These are phyloP conservation scores for Mangifera indica DNA, from an alignment of 345 rosid species.

Conservation along the genomic window DNA sequence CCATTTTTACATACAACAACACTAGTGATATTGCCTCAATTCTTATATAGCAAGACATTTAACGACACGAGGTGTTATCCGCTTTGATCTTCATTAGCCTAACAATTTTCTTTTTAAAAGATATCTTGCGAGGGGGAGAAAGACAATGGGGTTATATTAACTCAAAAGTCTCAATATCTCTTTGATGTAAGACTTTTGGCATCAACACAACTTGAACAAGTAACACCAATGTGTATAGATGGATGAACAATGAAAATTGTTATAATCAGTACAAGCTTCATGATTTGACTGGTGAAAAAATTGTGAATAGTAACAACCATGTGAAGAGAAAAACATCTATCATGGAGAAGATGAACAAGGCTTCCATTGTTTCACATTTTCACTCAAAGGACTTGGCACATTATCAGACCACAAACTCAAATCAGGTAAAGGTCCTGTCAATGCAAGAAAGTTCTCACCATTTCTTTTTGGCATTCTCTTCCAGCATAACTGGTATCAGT, in stretches of 20 bases:
- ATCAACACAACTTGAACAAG: neutral
- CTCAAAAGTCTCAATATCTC: too few relatives aligned
- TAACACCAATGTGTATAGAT: neutral
- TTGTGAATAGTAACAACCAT: neutral
- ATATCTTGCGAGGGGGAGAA: too few relatives aligned
- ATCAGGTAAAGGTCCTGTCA: constrained; percentile 75
- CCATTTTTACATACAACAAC: too few relatives aligned
- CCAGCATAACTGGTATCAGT: constrained; percentile 58
- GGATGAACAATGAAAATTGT: neutral
- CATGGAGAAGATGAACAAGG: constrained; percentile 35
- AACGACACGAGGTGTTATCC: too few relatives aligned
- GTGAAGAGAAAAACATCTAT: constrained; percentile 9
- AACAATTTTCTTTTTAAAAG: too few relatives aligned
- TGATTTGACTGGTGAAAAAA: neutral
- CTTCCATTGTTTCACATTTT: constrained; percentile 64
- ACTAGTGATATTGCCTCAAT: too few relatives aligned
- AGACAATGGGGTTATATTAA: too few relatives aligned
- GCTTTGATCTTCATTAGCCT: too few relatives aligned
- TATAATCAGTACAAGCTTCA: neutral
- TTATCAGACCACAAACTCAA: constrained; percentile 53
- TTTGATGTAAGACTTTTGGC: too few relatives aligned
- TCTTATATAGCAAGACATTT: too few relatives aligned
- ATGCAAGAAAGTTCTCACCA: constrained; percentile 63
- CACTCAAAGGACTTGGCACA: constrained; percentile 52
- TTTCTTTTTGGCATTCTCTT: constrained; percentile 52